Conservation (phyloP, 306 rosid genomes). For the Ormosia emarginata region DNA sequence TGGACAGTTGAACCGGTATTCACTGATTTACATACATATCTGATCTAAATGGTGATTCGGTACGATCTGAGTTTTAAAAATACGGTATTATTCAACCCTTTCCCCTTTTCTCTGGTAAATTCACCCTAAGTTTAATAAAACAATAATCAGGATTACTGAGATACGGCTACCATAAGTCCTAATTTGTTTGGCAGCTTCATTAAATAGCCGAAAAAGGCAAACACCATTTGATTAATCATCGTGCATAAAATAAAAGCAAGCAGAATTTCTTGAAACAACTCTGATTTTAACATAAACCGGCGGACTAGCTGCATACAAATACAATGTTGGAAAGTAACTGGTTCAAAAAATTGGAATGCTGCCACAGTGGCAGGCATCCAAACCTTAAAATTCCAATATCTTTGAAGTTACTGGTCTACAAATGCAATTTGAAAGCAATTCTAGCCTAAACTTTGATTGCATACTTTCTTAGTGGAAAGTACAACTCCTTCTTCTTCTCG, state of each 20-base stretch:
- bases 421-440: constrained; percentile 6
- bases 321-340: neutral
- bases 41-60: too few relatives aligned
- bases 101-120: too few relatives aligned
- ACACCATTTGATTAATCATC: neutral
- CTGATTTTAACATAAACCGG: neutral
- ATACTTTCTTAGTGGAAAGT: constrained; percentile 78
- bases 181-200: neutral
- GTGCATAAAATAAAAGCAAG: neutral
- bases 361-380: neutral
- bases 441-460: constrained; percentile 80
- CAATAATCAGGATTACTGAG: too few relatives aligned
- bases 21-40: too few relatives aligned
- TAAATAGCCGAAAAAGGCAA: neutral
- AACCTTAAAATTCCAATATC: neutral
- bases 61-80: too few relatives aligned
- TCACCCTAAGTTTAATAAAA: too few relatives aligned
- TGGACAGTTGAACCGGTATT: too few relatives aligned
- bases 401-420: neutral
- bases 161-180: neutral
- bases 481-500: constrained; percentile 74
- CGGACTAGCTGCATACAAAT: neutral
- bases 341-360: neutral
- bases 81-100: too few relatives aligned
- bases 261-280: neutral